Evolutionary conservation across 176 grass and related monocot species (phyloP), one percentile per base, ranked within the genome.

Genomic region (Thinopyrum elongatum): DNA sequence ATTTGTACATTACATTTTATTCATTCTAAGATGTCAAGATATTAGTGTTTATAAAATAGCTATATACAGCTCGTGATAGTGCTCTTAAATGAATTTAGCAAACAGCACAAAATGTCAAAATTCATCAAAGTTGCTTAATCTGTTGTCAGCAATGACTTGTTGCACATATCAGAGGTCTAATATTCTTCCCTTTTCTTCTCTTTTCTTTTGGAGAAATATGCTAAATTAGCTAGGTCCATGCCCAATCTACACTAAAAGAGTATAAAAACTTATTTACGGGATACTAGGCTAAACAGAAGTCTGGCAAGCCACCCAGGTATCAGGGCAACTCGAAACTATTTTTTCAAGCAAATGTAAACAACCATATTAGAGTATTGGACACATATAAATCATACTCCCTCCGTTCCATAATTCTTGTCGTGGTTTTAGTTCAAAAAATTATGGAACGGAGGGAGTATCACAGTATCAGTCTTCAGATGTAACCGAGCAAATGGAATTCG

Each of bases 331-430:
- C 5, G 3, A 46, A 59, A 75, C 12, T 82, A 76, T 1, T 8
- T 76, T 66, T 87, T 30, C 28, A 81, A n/a, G n/a, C 23, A 73
- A 87, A 87, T 10, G 7, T 28, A 81, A n/a, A 30, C 21, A 81
- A 29, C 31, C 25, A 76, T 23, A 73, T 26, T n/a, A 44, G 27
- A 57, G 21, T 67, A 76, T 27, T 15, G 35, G 70, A 77, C n/a
- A 36, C 10, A 70, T 2, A 30, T 30, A 57, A 70, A 69, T 44
- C 36, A 25, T 1, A 26, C n/a, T n/a, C n/a, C n/a, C n/a, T n/a
- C n/a, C n/a, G n/a, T n/a, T n/a, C n/a, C n/a, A n/a, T n/a, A n/a
- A n/a, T n/a, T n/a, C n/a, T n/a, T n/a, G n/a, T n/a, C n/a, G n/a
- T n/a, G n/a, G n/a, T n/a, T n/a, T n/a, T n/a, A n/a, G n/a, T n/a